phyloP scores from a whole-genome alignment of 345 rosid species.

The Eucalyptus polyanthemos region DNA sequence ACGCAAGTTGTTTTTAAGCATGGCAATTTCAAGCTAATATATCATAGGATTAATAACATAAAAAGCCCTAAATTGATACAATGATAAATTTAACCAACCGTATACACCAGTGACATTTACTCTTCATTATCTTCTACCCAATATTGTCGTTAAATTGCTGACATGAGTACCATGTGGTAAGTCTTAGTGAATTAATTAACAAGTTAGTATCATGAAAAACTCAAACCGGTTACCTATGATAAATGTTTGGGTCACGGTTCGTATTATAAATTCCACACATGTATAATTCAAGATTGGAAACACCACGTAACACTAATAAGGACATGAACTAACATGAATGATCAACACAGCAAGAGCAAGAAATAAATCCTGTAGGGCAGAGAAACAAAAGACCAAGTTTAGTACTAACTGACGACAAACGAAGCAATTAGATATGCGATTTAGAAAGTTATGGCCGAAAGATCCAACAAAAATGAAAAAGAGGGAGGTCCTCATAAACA shows the following conservation, averaged over 20 bases:
- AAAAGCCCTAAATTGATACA: too few species aligned
- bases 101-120: rapidly evolving
- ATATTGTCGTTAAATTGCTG: rapidly evolving
- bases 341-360: background rate
- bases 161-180: too few species aligned
- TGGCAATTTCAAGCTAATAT: background rate
- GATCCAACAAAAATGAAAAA: too few species aligned
- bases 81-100: too few species aligned
- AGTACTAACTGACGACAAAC: background rate
- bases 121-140: too few species aligned
- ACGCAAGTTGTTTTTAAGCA: background rate
- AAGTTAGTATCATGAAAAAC: rapidly evolving
- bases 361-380: background rate
- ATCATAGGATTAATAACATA: too few species aligned
- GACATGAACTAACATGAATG: background rate
- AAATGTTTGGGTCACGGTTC: background rate
- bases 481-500: background rate
- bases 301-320: rapidly evolving
- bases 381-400: background rate
- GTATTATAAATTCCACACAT: background rate
- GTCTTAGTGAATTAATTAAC: rapidly evolving
- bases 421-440: background rate
- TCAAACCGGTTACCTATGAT: rapidly evolving
- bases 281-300: background rate
- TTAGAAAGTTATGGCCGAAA: too few species aligned